phyloP scores from a whole-genome alignment of 73 alveolate species.

The Blepharisma japonicum region DNA sequence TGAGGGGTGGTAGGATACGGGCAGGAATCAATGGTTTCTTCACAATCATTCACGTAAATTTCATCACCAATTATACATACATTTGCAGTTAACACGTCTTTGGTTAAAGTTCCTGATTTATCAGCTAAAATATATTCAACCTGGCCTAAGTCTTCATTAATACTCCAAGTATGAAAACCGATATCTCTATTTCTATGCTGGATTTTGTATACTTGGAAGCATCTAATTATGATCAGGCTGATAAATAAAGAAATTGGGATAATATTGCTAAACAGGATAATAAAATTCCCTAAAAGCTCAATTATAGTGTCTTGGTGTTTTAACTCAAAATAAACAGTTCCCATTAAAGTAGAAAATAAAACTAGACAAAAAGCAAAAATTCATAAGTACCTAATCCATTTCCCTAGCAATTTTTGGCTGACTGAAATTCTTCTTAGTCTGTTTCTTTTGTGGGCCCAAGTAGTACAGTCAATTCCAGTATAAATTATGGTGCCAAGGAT shows the following conservation, averaged over 20 bases:
- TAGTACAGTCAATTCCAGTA: neutral
- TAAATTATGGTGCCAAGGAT: neutral
- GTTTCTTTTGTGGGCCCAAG: neutral
- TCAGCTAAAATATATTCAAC: neutral
- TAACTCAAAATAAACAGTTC: neutral
- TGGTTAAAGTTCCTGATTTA: slow-evolving; percentile 21
- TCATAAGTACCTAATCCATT: neutral
- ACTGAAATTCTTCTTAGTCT: neutral
- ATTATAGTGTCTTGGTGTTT: no score
- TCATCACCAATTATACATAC: neutral
- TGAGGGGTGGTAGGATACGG: no score
- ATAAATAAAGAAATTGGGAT: slow-evolving; percentile 13
- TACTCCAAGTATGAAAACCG: neutral
- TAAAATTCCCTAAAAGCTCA: no score
- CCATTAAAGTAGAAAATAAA: neutral
- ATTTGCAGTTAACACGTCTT: neutral
- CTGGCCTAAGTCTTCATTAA: slow-evolving; percentile 3
- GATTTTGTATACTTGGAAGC: neutral
- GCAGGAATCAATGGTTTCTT: no score
- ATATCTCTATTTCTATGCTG: neutral
- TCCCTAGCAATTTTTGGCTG: neutral
- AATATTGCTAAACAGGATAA: neutral
- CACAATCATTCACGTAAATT: neutral
- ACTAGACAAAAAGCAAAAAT: neutral
- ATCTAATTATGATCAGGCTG: neutral